A percentile compares a stretch with the other conserved stretches of the same genome.
phyloP scores from a whole-genome alignment of 2,329 filamentous ascomycete species.

The Trichophyton verrucosum region DNA sequence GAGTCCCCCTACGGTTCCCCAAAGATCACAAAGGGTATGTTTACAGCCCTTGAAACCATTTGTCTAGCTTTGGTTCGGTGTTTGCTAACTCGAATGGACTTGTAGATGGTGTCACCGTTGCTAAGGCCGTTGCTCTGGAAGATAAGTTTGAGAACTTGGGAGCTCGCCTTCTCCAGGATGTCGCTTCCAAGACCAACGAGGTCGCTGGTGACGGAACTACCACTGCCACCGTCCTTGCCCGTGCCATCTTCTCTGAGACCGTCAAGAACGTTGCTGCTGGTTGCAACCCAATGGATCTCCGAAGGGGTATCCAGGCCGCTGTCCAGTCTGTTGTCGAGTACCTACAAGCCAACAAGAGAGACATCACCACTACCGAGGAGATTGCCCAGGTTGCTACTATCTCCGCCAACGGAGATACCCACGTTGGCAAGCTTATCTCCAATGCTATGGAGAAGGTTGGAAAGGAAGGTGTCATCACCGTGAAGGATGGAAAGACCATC shows the following conservation, averaged over 20 bases:
- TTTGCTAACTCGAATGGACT: conserved; percentile 4
- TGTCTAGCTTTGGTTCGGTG: not conserved
- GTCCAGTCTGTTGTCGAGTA: conserved; percentile 91
- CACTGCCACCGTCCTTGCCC: conserved; percentile 90
- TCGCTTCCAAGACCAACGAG: conserved; percentile 99
- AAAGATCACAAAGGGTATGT: conserved; percentile 96
- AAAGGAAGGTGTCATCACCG: conserved; percentile 99
- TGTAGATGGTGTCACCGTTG: conserved; percentile 74
- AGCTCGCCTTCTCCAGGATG: conserved; percentile 90
- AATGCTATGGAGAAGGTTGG: conserved; percentile 99
- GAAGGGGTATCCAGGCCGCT: conserved; percentile 90
- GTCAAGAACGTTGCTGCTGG: conserved; percentile 99
- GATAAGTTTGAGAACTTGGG: conserved; percentile 99
- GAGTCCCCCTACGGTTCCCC: conserved; percentile 97
- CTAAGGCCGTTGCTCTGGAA: conserved; percentile 80
- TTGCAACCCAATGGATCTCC: conserved; percentile 99
- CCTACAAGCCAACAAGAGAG: conserved; percentile 89
- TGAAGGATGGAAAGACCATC: conserved; percentile 99
- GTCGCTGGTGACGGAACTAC: conserved; percentile 97
- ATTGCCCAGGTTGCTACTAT: conserved; percentile 98
- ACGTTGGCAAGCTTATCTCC: conserved; percentile 91
- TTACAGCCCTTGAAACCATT: not conserved
- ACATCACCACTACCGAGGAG: conserved; percentile 95
- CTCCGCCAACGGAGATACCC: conserved; percentile 88
- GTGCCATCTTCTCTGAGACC: conserved; percentile 98